These are phyloP conservation scores for Cutaneotrichosporon sp. DNA, from an alignment of 1,284 basidiomycete genomes.

Conservation along the genomic window DNA sequence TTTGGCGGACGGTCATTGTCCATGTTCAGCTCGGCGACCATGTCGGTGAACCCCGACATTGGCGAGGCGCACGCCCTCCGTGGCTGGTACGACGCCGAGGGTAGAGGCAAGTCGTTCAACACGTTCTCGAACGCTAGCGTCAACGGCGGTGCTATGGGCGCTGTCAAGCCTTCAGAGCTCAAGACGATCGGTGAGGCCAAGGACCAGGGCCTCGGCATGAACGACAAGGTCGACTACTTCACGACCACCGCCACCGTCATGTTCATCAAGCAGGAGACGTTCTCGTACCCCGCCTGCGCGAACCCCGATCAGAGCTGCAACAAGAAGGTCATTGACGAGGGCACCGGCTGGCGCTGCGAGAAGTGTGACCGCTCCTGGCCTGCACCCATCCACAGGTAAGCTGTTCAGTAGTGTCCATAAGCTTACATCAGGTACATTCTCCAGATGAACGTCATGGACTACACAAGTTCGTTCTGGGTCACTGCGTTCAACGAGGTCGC, in stretches of 20 bases:
- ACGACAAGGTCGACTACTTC: conserved; percentile 81
- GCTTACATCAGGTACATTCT: conserved; percentile 72
- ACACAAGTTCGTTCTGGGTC: conserved; percentile 86
- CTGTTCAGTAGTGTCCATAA: too few relatives aligned
- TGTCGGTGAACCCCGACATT: conserved; percentile 85
- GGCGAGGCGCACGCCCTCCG: conserved; percentile 78
- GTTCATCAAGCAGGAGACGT: conserved; percentile 82
- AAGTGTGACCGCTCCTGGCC: conserved; percentile 79
- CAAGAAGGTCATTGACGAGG: conserved; percentile 81
- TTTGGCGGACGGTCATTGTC: conserved; percentile 87
- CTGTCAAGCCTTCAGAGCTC: conserved; percentile 64
- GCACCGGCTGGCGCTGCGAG: conserved; percentile 82
- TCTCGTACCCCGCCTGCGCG: conserved; percentile 89
- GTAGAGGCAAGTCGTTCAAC: conserved; percentile 65
- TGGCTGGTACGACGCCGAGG: conserved; percentile 82
- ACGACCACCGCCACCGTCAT: conserved; percentile 78
- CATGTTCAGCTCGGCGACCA: conserved; percentile 65
- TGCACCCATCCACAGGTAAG: conserved; percentile 77
- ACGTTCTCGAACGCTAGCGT: conserved; percentile 61
- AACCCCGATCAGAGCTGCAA: conserved; percentile 66
- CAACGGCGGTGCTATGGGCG: conserved; percentile 48
- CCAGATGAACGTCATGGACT: conserved; percentile 82
- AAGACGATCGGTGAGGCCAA: conserved; percentile 80
- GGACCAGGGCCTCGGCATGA: conserved; percentile 71
- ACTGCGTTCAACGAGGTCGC: conserved; percentile 96